phyloP scores from a whole-genome alignment of 2,329 filamentous ascomycete species.

The Trichothecium sympodiale region DNA sequence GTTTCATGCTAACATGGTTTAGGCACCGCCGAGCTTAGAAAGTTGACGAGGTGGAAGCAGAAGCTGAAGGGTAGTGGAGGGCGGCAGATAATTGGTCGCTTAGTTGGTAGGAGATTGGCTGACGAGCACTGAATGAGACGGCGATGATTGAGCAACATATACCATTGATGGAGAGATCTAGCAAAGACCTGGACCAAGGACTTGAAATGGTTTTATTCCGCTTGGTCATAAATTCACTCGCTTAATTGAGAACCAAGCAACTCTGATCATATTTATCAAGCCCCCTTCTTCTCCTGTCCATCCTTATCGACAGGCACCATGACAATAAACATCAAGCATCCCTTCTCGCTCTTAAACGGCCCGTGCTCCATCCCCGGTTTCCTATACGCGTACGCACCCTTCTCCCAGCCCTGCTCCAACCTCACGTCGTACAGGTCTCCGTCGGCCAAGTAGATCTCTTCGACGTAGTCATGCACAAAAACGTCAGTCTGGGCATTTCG shows the following conservation, averaged over 20 bases:
- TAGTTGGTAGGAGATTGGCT: too few relatives aligned
- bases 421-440: constrained; percentile 22
- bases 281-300: constrained; percentile 6
- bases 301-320: constrained; percentile 10
- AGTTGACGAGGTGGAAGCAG: background rate
- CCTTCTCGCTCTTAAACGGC: constrained; percentile 20
- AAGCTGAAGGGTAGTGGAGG: background rate
- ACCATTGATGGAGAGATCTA: too few relatives aligned
- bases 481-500: constrained; percentile 12
- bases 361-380: constrained; percentile 27
- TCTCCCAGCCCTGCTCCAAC: constrained; percentile 17
- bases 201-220: too few relatives aligned
- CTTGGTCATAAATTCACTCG: too few relatives aligned
- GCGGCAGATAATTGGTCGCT: background rate
- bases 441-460: constrained; percentile 25
- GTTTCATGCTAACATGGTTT: background rate
- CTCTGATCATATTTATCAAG: too few relatives aligned
- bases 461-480: constrained; percentile 24
- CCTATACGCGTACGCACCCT: constrained; percentile 26
- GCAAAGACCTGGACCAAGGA: too few relatives aligned
- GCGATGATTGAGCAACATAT: too few relatives aligned
- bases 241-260: too few relatives aligned
- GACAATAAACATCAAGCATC: constrained; percentile 23
- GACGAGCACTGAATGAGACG: too few relatives aligned
- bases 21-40: constrained; percentile 1